These are phyloP conservation scores for Cronartium quercuum DNA, from an alignment of 1,284 basidiomycete genomes.

Conservation along the genomic window DNA sequence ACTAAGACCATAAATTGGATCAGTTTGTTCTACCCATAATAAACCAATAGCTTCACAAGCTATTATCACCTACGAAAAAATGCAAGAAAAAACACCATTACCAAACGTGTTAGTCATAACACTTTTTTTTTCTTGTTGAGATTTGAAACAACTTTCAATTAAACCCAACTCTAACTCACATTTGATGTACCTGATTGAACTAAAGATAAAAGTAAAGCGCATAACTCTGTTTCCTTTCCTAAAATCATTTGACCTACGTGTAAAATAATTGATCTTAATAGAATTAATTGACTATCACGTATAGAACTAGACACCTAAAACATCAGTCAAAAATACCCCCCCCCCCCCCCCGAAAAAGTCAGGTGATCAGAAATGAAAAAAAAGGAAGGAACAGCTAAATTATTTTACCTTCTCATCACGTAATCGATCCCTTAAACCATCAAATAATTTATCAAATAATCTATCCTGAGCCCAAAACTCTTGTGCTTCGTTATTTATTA, in stretches of 20 bases:
- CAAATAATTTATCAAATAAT: conserved; percentile 34
- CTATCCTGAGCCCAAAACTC: conserved; percentile 29
- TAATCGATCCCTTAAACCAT: conserved; percentile 22
- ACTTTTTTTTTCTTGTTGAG: not conserved
- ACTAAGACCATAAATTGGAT: conserved; percentile 37
- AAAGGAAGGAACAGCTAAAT: not conserved
- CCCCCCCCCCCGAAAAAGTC: not conserved
- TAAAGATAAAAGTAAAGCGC: conserved; percentile 13
- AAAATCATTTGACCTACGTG: conserved; percentile 17
- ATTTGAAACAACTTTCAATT: not conserved
- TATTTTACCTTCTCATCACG: conserved; percentile 12
- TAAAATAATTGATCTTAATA: conserved; percentile 31
- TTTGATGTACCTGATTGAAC: conserved; percentile 16
- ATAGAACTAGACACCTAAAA: conserved; percentile 4
- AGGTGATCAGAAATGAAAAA: not conserved
- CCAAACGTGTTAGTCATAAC: not conserved
- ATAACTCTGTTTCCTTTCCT: conserved; percentile 36
- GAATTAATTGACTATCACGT: conserved; percentile 28
- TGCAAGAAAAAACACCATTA: not conserved
- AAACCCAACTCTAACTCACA: conserved; percentile 1
- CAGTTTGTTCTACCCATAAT: conserved; percentile 35
- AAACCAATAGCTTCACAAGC: conserved; percentile 33
- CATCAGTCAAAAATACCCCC: not conserved
- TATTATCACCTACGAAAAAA: conserved; percentile 19
- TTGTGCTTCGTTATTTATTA: conserved; percentile 7